phyloP scores from a whole-genome alignment of 768 basidiomycete genomes.

The Boletellus sp. region DNA sequence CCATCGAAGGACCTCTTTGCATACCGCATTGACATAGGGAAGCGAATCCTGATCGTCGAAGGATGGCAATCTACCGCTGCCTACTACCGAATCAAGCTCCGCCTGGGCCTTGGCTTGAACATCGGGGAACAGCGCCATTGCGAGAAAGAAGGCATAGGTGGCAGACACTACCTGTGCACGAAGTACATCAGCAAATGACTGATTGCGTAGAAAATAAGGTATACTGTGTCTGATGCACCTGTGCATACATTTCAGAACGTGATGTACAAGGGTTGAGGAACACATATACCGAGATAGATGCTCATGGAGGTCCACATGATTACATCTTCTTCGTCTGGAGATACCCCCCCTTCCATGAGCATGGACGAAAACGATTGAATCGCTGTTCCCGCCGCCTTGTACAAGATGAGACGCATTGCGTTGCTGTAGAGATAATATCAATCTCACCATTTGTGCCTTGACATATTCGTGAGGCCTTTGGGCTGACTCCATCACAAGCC shows the following conservation, averaged over 20 bases:
- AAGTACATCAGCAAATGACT: constrained; percentile 9
- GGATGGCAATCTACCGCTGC: constrained; percentile 25
- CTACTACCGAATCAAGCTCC: constrained; percentile 30
- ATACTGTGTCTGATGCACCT: constrained; percentile 46
- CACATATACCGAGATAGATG: constrained; percentile 10
- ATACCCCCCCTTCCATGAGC: constrained; percentile 9
- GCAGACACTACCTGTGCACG: constrained; percentile 14
- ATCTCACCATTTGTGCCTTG: constrained; percentile 44
- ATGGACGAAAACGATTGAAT: constrained; percentile 18
- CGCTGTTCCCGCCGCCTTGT: constrained; percentile 17
- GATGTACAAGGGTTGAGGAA: not conserved
- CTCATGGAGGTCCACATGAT: constrained; percentile 18
- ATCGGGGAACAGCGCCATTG: constrained; percentile 31
- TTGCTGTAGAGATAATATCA: not conserved
- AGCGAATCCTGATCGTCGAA: constrained; percentile 21
- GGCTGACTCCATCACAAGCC: constrained; percentile 35
- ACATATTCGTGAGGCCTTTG: constrained; percentile 44
- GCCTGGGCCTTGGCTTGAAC: constrained; percentile 29
- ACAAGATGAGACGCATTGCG: not conserved
- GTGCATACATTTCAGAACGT: not conserved
- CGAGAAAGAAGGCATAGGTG: constrained; percentile 29
- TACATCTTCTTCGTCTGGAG: constrained; percentile 16
- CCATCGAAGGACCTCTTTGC: constrained; percentile 30
- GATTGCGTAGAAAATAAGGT: constrained; percentile 33
- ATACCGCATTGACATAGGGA: constrained; percentile 29